These are phyloP conservation scores for Phytophthora hybrid DNA, from an alignment of 352 stramenopile genomes.

Conservation along the genomic window DNA sequence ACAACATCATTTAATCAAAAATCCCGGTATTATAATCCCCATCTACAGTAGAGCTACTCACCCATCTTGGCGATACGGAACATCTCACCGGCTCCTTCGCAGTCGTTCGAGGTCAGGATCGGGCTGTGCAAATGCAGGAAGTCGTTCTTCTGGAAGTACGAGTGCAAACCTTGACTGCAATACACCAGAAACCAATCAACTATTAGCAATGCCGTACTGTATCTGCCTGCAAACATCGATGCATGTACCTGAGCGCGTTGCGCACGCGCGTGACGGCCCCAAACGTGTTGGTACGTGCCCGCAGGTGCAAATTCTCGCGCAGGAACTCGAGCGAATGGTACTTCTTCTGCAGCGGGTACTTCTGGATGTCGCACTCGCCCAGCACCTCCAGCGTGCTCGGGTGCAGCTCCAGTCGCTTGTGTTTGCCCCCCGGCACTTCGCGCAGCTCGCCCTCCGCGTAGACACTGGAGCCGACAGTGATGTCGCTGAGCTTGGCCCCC, in stretches of 20 bases:
- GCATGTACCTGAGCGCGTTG: slow-evolving; percentile 84
- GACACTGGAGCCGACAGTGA: slow-evolving; percentile 95
- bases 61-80: slow-evolving; percentile 93
- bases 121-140: slow-evolving; percentile 91
- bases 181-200: too few species aligned
- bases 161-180: slow-evolving; percentile 65
- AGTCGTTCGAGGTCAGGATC: slow-evolving; percentile 98
- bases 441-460: slow-evolving; percentile 91
- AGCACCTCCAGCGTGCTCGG: slow-evolving; percentile 87
- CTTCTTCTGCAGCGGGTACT: slow-evolving; percentile 99
- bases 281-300: slow-evolving; percentile 97
- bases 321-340: slow-evolving; percentile 98
- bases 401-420: slow-evolving; percentile 93
- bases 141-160: slow-evolving; percentile 82
- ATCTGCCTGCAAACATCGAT: not conserved
- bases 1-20: slow-evolving; percentile 17
- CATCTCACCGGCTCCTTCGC: slow-evolving; percentile 98
- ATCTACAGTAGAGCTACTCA: slow-evolving; percentile 36
- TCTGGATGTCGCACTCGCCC: slow-evolving; percentile 91
- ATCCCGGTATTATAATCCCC: not conserved
- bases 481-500: slow-evolving; percentile 77
- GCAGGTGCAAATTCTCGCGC: slow-evolving; percentile 96
- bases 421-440: slow-evolving; percentile 87
- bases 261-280: slow-evolving; percentile 95
- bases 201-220: slow-evolving; percentile 6